Evolutionary conservation across 2,329 filamentous ascomycete genomes (phyloP).

Genomic region (Calonectria ilicicola): DNA sequence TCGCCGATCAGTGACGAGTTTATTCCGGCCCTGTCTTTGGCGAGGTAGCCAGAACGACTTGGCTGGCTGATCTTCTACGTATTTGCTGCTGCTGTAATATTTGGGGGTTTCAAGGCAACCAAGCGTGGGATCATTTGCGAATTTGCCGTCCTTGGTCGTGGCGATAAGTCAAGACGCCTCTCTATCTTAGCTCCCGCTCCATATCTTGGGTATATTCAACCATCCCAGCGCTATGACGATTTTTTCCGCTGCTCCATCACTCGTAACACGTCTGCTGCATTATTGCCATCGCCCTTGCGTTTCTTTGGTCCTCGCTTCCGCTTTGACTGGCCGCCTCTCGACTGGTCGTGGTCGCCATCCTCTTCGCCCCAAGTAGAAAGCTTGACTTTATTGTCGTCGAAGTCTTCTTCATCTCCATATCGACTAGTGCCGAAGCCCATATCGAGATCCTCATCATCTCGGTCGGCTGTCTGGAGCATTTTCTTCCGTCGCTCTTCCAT

Average conservation of each 20-base stretch:
- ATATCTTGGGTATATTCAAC: not conserved
- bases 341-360: constrained; percentile 60
- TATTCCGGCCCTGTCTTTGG: not conserved
- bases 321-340: constrained; percentile 63
- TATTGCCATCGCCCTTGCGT: constrained; percentile 83
- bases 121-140: not conserved
- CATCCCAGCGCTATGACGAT: constrained; percentile 27
- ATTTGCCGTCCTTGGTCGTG: not conserved
- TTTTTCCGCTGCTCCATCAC: constrained; percentile 75
- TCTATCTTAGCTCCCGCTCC: not conserved
- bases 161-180: not conserved
- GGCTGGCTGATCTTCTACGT: too few relatives aligned
- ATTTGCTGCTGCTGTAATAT: too few relatives aligned
- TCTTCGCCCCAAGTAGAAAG: constrained; percentile 74
- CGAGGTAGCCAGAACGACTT: too few relatives aligned
- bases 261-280: constrained; percentile 81
- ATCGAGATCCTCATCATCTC: constrained; percentile 92
- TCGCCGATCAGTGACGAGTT: too few relatives aligned
- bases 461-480: constrained; percentile 79
- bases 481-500: constrained; percentile 77
- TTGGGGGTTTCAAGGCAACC: not conserved
- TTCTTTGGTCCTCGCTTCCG: constrained; percentile 80
- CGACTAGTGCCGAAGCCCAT: constrained; percentile 93
- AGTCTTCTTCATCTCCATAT: constrained; percentile 88
- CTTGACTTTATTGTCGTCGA: constrained; percentile 76